These are phyloP conservation scores for Papilionanthe hybrid DNA, from an alignment of 116 monocot genomes.

Conservation along the genomic window DNA sequence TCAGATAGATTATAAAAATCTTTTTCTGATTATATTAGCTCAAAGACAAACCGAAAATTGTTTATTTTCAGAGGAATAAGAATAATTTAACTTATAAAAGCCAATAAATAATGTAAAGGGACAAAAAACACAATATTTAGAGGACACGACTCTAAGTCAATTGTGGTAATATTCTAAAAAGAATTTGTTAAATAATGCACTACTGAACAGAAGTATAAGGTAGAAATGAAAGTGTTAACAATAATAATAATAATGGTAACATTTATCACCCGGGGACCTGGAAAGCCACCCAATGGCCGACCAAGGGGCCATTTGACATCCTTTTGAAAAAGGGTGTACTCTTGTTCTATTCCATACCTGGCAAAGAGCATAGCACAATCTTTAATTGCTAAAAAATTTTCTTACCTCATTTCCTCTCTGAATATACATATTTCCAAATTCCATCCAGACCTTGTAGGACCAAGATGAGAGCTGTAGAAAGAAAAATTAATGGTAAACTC, in stretches of 20 bases:
- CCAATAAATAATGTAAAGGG: background rate
- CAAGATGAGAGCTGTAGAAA: too few species aligned
- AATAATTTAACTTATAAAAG: too few species aligned
- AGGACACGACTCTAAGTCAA: background rate
- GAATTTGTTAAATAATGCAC: background rate
- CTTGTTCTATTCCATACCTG: conserved; percentile 91
- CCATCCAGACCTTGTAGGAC: too few species aligned
- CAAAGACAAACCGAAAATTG: background rate
- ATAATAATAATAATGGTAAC: background rate
- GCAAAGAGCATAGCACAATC: background rate
- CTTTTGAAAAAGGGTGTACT: conserved; percentile 91
- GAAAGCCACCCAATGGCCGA: conserved; percentile 88
- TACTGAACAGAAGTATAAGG: background rate
- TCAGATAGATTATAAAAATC: background rate
- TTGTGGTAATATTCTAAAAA: background rate
- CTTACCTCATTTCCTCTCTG: too few species aligned
- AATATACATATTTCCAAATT: too few species aligned
- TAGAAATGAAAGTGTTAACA: background rate
- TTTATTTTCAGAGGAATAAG: too few species aligned
- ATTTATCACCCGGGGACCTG: conserved; percentile 76
- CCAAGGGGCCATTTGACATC: conserved; percentile 93
- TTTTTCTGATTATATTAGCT: background rate
- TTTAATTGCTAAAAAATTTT: too few species aligned
- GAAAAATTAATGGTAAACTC: too few species aligned
- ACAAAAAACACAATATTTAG: background rate